phyloP scores from a whole-genome alignment of 805 yeast genomes.

The Metschnikowia cerradonensis region DNA sequence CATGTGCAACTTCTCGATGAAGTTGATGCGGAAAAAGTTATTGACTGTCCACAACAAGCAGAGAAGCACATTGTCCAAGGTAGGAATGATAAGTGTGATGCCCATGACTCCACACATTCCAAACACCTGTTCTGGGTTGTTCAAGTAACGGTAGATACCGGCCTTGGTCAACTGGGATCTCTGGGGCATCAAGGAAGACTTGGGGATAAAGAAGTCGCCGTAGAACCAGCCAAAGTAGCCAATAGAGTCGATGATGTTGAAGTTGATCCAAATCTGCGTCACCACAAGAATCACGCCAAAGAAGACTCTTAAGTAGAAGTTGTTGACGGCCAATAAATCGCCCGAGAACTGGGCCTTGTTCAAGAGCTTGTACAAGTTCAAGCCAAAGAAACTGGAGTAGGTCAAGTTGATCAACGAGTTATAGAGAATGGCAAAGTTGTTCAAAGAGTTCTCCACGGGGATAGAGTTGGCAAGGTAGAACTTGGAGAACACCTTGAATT shows the following conservation, averaged over 20 bases:
- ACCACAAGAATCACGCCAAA: slow-evolving; percentile 52
- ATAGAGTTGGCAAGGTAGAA: slow-evolving; percentile 61
- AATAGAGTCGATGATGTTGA: slow-evolving; percentile 63
- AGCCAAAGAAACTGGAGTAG: slow-evolving; percentile 48
- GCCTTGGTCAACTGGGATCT: slow-evolving; percentile 59
- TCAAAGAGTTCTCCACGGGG: slow-evolving; percentile 60
- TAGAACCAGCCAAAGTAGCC: slow-evolving; percentile 90
- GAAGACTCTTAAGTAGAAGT: slow-evolving; percentile 51
- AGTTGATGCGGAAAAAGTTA: slow-evolving; percentile 62
- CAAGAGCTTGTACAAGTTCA: slow-evolving; percentile 29
- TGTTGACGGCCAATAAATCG: slow-evolving; percentile 23
- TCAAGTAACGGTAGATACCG: slow-evolving; percentile 77
- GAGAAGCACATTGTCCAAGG: slow-evolving; percentile 49
- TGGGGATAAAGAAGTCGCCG: slow-evolving; percentile 76
- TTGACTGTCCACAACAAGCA: slow-evolving; percentile 57
- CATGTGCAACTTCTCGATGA: slow-evolving; percentile 77
- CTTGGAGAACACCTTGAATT: slow-evolving; percentile 58
- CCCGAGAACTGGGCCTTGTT: slow-evolving; percentile 7
- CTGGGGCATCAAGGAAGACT: slow-evolving; percentile 31
- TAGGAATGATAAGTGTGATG: slow-evolving; percentile 54
- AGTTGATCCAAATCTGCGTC: slow-evolving; percentile 66
- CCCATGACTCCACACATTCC: slow-evolving; percentile 84
- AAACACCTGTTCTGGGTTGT: slow-evolving; percentile 75
- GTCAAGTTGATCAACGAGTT: slow-evolving; percentile 49
- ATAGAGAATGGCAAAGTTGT: slow-evolving; percentile 70